A percentile compares a stretch with the other conserved stretches of the same genome.
These are phyloP conservation scores for Pythium vanterpoolii DNA, from an alignment of 352 stramenopile genomes.

Conservation along the genomic window DNA sequence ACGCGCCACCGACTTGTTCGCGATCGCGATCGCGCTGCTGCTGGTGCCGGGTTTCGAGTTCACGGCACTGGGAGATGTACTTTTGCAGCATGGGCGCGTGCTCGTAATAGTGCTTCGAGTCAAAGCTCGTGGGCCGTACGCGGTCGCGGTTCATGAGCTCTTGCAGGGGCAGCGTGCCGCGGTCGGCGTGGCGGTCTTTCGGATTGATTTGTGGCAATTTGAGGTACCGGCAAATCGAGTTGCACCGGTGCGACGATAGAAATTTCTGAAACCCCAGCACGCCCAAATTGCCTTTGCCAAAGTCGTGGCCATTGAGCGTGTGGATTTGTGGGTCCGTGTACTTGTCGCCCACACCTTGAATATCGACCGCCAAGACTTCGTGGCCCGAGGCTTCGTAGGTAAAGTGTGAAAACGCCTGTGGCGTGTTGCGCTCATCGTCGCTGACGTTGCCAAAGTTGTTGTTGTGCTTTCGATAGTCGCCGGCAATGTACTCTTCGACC, in stretches of 20 bases:
- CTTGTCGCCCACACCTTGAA: conserved; percentile 94
- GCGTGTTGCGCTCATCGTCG: conserved; percentile 81
- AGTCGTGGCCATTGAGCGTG: conserved; percentile 84
- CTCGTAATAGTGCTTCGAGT: conserved; percentile 87
- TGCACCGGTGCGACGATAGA: conserved; percentile 83
- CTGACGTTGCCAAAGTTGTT: conserved; percentile 87
- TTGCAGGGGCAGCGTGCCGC: conserved; percentile 70
- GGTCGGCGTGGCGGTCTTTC: conserved; percentile 71
- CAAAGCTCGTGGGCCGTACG: conserved; percentile 67
- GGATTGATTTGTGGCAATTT: conserved; percentile 81
- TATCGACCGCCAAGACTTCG: conserved; percentile 91
- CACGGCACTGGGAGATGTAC: conserved; percentile 72
- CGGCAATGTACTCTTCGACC: conserved; percentile 77
- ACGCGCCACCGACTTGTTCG: not conserved
- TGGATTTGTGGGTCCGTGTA: conserved; percentile 95
- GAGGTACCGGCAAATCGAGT: conserved; percentile 85
- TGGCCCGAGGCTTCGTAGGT: conserved; percentile 93
- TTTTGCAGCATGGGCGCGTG: conserved; percentile 85
- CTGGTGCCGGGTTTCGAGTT: conserved; percentile 31
- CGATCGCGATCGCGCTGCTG: conserved; percentile 13
- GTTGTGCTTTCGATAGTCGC: conserved; percentile 88
- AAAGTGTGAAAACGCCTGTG: conserved; percentile 92
- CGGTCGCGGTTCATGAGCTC: conserved; percentile 79
- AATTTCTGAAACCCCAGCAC: conserved; percentile 86
- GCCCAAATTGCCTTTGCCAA: conserved; percentile 86